Evolutionary conservation across 2,329 filamentous ascomycete species (phyloP), one percentile per base, ranked within the genome.

Genomic region (Neopestalotiopsis sp.): DNA sequence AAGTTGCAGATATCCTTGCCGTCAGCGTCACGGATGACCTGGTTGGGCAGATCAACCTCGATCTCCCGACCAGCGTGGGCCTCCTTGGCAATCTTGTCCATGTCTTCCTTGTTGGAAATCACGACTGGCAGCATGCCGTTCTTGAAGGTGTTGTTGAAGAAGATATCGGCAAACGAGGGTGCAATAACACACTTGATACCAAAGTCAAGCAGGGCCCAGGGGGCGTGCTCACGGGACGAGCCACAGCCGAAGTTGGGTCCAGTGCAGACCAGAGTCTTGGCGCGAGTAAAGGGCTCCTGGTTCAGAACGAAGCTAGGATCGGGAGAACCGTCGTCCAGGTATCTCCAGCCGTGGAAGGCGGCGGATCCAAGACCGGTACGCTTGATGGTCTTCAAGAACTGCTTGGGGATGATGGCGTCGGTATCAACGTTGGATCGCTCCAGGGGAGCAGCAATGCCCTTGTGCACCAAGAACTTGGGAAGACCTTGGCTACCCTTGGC

Each of bases 111-210:
- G 79, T 95, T 90, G 40, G 87, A 84, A 78, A 98, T 92, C 69
- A 87, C 83, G 70, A 98, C 90, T 62, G 95, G 95, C 72, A 98
- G 86, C 96, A 98, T 98, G 84, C 95, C 95, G 85, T 99, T 99
- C 88, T 99, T 98, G 89, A 98, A 98, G n/a, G 93, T 96, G 86
- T 99, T 99, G 89, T 97, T 98, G 89, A 95, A 97, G 90, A 98
- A 98, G 81, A 99, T 99, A 78, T 97, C 94, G 69, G 75, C 84
- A 71, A 88, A 90, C 1, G 92, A 95, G 1, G 94, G 94, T 1
- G 95, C 96, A 74, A 98, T 97, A 76, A 98, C 88, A 80, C 92
- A 95, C 79, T 92, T 94, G 84, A 99, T 97, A 74, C 96, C 96
- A 75, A 98, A 98, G 83, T 98, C 96, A 68, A 97, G 90, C 30